phyloP scores from a whole-genome alignment of 2,329 filamentous ascomycete species.

The Juglanconis oblonga region DNA sequence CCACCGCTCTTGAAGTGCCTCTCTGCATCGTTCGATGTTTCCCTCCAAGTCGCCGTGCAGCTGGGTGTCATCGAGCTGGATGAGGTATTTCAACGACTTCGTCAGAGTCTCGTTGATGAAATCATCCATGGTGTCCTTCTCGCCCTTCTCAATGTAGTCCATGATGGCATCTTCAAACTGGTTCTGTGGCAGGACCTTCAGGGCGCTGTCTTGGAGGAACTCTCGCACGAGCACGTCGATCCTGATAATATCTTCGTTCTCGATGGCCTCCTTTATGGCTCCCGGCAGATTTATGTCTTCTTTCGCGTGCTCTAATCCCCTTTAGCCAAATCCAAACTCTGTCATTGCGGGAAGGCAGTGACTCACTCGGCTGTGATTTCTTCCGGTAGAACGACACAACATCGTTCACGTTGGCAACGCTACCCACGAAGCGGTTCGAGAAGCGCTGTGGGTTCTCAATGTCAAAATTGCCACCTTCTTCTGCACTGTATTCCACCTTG shows the following conservation, averaged over 20 bases:
- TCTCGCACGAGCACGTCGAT: conserved; percentile 87
- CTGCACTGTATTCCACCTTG: conserved; percentile 84
- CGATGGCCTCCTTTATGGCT: conserved; percentile 59
- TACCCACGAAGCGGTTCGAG: conserved; percentile 86
- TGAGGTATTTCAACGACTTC: conserved; percentile 67
- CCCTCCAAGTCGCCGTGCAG: conserved; percentile 64
- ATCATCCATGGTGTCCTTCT: conserved; percentile 85
- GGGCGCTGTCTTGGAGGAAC: conserved; percentile 79
- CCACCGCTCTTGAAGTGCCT: conserved; percentile 69
- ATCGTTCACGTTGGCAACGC: conserved; percentile 90
- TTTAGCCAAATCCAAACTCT: conserved; percentile 17
- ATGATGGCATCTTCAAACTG: conserved; percentile 90
- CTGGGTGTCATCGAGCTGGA: conserved; percentile 63
- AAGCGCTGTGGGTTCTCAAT: conserved; percentile 95
- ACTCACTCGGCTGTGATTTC: conserved; percentile 60
- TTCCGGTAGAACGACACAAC: conserved; percentile 91
- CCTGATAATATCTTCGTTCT: conserved; percentile 70
- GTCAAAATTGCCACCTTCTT: conserved; percentile 81
- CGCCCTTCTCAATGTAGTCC: conserved; percentile 92
- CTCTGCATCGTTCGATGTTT: conserved; percentile 71
- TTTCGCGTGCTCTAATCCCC: conserved; percentile 33
- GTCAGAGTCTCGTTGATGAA: conserved; percentile 72
- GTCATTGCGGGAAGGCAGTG: conserved; percentile 7
- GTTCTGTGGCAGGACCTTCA: conserved; percentile 90
- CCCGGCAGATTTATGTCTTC: conserved; percentile 61